Base-by-base conservation (phyloP, 768 basidiomycete species). In the Hydnomerulius pinastri region DNA sequence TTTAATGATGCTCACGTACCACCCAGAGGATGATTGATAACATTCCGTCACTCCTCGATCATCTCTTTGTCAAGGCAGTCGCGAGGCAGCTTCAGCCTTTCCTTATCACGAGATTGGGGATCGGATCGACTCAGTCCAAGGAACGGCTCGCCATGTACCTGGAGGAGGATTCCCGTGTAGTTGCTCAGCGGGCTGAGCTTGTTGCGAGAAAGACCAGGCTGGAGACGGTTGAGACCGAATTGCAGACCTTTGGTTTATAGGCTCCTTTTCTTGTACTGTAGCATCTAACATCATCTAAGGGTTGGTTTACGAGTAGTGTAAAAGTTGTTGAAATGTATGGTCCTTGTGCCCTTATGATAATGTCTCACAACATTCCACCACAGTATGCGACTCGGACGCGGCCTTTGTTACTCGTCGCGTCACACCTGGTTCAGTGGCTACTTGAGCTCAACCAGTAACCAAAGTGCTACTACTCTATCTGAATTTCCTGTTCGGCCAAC, bases 11-110 rank as follows among this genome's bases (percentile, higher is more conserved):
- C 33, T 35, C 33, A 35, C n/a, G 15, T 17, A 35, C 15, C 33
- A 35, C 15, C 1, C 13, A 35, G 33, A 35, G 77, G n/a, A 64
- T 78, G 50, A 75, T 77, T 43, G 77, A 79, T 53, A 66, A 66
- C 45, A 56, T 78, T 5, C 76, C 77, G 11, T 65, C 48, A 20
- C 56, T 59, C 21, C 69, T 65, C 37, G 67, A 66, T 43, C 33
- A 35, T 35, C 55, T 60, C 28, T 72, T 75, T 28, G 62, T 74
- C 27, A 70, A 66, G 43, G 62, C 62, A 2, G 51, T 74, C 24
- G 61, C 63, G 18, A 55, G 61, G 18, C 53, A 53, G 7, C 55
- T 75, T 20, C 73, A 72, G 55, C 40, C 58, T 4, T 66, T 63
- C 25, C 57, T 75, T 43, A 69, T 35, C 33, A 55, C 61, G 37